Percentiles rank a stretch among this genome's conserved stretches.
Evolutionary conservation across 2,329 filamentous ascomycete genomes (phyloP).

Genomic region (Clonostachys rosea): DNA sequence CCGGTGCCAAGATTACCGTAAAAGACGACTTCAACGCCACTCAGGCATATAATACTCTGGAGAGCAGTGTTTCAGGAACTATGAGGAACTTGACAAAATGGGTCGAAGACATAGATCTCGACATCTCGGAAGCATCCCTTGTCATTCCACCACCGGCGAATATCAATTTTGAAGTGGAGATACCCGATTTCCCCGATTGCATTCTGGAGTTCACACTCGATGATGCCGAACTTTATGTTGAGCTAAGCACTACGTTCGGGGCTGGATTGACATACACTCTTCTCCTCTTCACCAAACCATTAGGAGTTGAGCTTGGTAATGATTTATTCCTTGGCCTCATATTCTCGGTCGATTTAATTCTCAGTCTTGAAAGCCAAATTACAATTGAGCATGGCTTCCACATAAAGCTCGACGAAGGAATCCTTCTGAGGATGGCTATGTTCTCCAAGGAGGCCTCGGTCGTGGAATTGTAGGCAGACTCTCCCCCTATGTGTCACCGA

Average conservation of each 20-base stretch:
- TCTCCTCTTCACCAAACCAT: conserved; percentile 39
- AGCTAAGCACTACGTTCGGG: conserved; percentile 34
- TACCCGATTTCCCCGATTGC: conserved; percentile 33
- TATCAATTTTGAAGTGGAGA: neutral
- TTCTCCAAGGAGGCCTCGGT: conserved; percentile 43
- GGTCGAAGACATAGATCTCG: conserved; percentile 28
- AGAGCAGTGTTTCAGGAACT: conserved; percentile 9
- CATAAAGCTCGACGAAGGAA: conserved; percentile 44
- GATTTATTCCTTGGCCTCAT: conserved; percentile 39
- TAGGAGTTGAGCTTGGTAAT: conserved; percentile 32
- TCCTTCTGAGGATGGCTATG: conserved; percentile 40
- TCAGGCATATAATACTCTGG: conserved; percentile 24
- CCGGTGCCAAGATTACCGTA: conserved; percentile 34
- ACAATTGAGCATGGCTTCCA: conserved; percentile 51
- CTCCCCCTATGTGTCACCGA: neutral
- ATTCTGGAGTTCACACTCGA: conserved; percentile 42
- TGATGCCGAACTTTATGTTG: conserved; percentile 45
- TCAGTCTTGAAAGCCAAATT: conserved; percentile 38
- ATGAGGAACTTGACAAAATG: conserved; percentile 13
- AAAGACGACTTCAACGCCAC: conserved; percentile 31
- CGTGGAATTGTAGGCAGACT: conserved; percentile 39
- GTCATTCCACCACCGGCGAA: neutral
- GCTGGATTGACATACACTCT: conserved; percentile 38
- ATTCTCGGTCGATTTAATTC: conserved; percentile 45
- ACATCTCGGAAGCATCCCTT: conserved; percentile 25